Evolutionary conservation across 352 stramenopile genomes (phyloP), one percentile per base, ranked within the genome.

Genomic region (Blastocystis sp.): DNA sequence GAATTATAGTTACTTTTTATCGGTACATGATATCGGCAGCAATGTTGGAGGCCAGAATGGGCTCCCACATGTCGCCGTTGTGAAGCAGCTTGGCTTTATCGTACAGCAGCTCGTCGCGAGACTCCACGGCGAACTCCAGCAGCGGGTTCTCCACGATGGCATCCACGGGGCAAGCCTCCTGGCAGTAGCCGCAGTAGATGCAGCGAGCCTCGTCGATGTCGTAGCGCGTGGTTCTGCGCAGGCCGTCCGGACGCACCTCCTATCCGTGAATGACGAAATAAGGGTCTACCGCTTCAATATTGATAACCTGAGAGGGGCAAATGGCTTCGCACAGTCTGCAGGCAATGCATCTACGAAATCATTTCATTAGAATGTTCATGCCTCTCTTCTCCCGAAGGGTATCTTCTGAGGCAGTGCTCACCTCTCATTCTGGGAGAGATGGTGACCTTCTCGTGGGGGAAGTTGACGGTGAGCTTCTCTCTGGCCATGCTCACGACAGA

Each of bases 161-260:
- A 91, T 99, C 97, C 28, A 99, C 96, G 0, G 96, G 96, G 89
- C 96, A 99, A 1, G 96, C 96, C 86, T 96, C 93, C 90, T 95
- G 92, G 91, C 94, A 97, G 91, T 97, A 97, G 62, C 94, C 96
- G 90, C 96, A 99, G 92, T 98, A 99, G 91, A 99, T 99, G 91
- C 97, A 99, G 92, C 99, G 99, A 89, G 97, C 98, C 96, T 99
- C 99, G 92, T 99, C 97, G 90, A 99, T 99, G 91, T 99, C 96
- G 92, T 99, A 99, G 77, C 96, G 93, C 17, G 96, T 99, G n/a
- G 97, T 99, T 91, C 96, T 95, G 90, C 96, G 93, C 45, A 94
- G 95, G 64, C 96, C 96, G 91, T 99, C 97, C 76, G 96, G 95
- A 90, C 97, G 94, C 77, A 94, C 92, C 90, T 99, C 96, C 77